Evolutionary conservation across 148 eudicot species (phyloP), one percentile per base, ranked within the genome.

Genomic region (Pharnaceum exiguum): DNA sequence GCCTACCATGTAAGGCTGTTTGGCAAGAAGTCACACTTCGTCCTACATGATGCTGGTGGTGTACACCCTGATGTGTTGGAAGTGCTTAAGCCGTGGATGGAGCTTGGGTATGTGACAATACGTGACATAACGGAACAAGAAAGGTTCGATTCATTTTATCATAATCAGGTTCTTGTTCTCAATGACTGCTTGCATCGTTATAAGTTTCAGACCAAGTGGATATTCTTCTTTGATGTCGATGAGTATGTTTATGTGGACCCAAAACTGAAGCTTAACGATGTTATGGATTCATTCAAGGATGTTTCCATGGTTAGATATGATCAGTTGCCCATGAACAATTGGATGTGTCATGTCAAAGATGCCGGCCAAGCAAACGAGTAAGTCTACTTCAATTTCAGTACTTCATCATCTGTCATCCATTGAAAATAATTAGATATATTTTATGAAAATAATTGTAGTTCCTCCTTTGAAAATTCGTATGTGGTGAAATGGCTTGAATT

Each of bases 31-130:
- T 80, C 96, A 0, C 93, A 89, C 66, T 89, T 89, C 11, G 88
- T 82, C 28, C 73, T 88, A 1, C 67, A 89, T 42, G 93, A 85
- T 22, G 93, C 96, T 1, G 96, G 96, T 0, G 96, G 96, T 0
- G 67, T 85, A 0, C 87, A 82, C 23, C 59, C 67, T 0, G 85
- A 51, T 13, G 82, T 81, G 25, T 47, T 75, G 80, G 77, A 70
- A 43, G 87, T 87, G 36, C 5, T 38, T n/a, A 39, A 8, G 59
- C 89, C 89, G 10, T 86, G 95, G 95, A 78, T 83, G 65, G 84
- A 81, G 32, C 73, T 72, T 21, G 95, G 95, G 10, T 83, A 46
- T n/a, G 89, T 86, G 46, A 80, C 74, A 1, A 27, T 86, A 18
- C 86, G 83, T 4, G 95, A 86, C 18, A 68, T 86, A 4, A 56